phyloP scores from a whole-genome alignment of 371 early-diverging fungal genomes.

The Mucor irregularis region DNA sequence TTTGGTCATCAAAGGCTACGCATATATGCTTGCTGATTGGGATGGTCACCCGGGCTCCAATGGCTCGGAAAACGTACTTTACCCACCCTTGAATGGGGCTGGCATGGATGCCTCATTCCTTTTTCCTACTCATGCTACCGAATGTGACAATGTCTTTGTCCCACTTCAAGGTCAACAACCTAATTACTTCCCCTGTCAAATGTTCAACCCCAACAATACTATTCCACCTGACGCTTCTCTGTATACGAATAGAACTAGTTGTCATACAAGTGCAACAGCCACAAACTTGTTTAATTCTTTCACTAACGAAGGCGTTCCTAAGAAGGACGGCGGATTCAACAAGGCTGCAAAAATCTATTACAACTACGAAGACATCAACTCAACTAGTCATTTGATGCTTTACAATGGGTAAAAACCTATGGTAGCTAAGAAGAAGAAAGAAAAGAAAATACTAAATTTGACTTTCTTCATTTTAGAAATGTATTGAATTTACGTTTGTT shows the following conservation, averaged over 20 bases:
- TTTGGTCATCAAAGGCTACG: constrained; percentile 53
- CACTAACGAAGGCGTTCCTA: constrained; percentile 33
- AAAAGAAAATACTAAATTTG: constrained; percentile 21
- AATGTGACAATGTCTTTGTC: constrained; percentile 59
- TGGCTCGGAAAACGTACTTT: constrained; percentile 49
- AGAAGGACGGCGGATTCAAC: constrained; percentile 17
- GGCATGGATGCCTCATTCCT: constrained; percentile 60
- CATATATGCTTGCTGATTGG: constrained; percentile 54
- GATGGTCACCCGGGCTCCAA: constrained; percentile 48
- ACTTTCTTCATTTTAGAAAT: constrained; percentile 17
- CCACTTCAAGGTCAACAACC: constrained; percentile 40
- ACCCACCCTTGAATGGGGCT: constrained; percentile 61
- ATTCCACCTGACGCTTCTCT: constrained; percentile 39
- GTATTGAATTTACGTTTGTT: constrained; percentile 38
- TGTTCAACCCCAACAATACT: constrained; percentile 50
- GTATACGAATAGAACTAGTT: constrained; percentile 56
- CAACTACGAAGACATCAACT: constrained; percentile 63
- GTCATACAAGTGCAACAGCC: constrained; percentile 60
- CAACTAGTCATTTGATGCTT: constrained; percentile 51
- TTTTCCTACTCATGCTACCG: constrained; percentile 59
- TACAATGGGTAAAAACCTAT: constrained; percentile 79
- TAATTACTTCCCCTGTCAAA: constrained; percentile 73
- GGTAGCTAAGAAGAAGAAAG: constrained; percentile 17
- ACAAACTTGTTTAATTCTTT: constrained; percentile 31
- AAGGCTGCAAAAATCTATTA: constrained; percentile 61